These are phyloP conservation scores for Melastoma malabathricum DNA, from an alignment of 345 rosid genomes.

Conservation along the genomic window DNA sequence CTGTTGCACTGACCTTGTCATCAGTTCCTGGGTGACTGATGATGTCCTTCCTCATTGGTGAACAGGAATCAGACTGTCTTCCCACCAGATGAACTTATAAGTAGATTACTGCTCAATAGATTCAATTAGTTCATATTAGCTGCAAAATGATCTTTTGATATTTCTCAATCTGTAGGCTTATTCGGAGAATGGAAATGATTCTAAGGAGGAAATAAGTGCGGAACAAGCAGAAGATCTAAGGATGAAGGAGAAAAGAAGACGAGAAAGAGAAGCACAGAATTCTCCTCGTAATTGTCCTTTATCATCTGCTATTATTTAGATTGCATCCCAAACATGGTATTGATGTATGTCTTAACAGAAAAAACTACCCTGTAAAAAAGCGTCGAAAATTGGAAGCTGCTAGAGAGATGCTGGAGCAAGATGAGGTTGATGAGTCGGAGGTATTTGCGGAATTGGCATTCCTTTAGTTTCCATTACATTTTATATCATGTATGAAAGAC, in stretches of 20 bases:
- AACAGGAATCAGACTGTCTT: too few species aligned
- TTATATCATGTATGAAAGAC: background rate
- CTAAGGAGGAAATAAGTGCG: constrained; percentile 61
- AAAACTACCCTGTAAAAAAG: constrained; percentile 74
- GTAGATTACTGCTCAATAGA: background rate
- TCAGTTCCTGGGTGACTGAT: too few species aligned
- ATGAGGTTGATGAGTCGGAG: constrained; percentile 21
- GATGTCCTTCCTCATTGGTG: too few species aligned
- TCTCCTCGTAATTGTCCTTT: background rate
- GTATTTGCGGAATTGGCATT: constrained; percentile 15
- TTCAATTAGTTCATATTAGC: background rate
- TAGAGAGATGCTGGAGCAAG: constrained; percentile 86
- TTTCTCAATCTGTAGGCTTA: constrained; percentile 30
- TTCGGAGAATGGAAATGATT: constrained; percentile 29
- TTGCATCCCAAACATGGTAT: background rate
- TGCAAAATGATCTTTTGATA: background rate
- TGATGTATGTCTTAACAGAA: constrained; percentile 35
- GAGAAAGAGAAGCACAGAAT: constrained; percentile 60
- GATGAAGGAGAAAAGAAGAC: constrained; percentile 85
- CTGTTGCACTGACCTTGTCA: too few species aligned
- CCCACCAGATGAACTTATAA: too few species aligned
- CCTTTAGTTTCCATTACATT: background rate
- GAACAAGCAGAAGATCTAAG: constrained; percentile 79
- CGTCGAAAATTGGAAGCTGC: constrained; percentile 93
- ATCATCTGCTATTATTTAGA: background rate